phyloP scores from a whole-genome alignment of 2,329 filamentous ascomycete species.

The Corniculantispora saksenae region DNA sequence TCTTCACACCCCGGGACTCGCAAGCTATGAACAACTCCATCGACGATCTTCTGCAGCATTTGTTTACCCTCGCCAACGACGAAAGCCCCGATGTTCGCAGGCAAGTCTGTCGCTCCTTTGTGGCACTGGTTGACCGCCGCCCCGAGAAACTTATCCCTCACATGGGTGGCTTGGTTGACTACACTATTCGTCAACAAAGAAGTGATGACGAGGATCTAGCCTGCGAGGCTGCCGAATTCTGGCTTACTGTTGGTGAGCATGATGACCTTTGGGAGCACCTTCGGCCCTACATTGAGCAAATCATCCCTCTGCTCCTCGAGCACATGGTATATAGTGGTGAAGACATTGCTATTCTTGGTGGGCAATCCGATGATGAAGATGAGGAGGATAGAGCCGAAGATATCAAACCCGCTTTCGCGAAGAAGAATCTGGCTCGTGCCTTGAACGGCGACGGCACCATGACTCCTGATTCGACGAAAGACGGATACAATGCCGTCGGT shows the following conservation, averaged over 20 bases:
- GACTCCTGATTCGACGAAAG: slow-evolving; percentile 53
- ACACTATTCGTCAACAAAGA: slow-evolving; percentile 87
- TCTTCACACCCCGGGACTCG: slow-evolving; percentile 85
- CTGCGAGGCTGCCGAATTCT: slow-evolving; percentile 95
- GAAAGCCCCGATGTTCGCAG: slow-evolving; percentile 78
- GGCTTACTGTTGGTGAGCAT: slow-evolving; percentile 91
- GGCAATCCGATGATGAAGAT: slow-evolving; percentile 85
- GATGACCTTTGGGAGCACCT: slow-evolving; percentile 75
- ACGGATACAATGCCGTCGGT: slow-evolving; percentile 57
- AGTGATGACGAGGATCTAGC: slow-evolving; percentile 86
- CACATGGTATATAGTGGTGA: slow-evolving; percentile 98
- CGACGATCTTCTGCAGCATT: slow-evolving; percentile 76
- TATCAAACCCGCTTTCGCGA: slow-evolving; percentile 89
- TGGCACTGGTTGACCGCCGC: slow-evolving; percentile 85
- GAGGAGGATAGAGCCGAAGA: slow-evolving; percentile 88
- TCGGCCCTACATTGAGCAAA: slow-evolving; percentile 75
- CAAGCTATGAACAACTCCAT: slow-evolving; percentile 79
- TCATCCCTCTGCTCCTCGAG: slow-evolving; percentile 86
- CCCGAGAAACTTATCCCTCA: slow-evolving; percentile 90
- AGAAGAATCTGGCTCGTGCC: slow-evolving; percentile 60
- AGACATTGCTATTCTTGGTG: slow-evolving; percentile 82
- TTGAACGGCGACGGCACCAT: slow-evolving; percentile 53
- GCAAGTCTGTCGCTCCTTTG: slow-evolving; percentile 91
- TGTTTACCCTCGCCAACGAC: slow-evolving; percentile 82
- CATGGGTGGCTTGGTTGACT: slow-evolving; percentile 84